phyloP scores from a whole-genome alignment of 1,139 yeast species.

The Wickerhamomyces sp. region DNA sequence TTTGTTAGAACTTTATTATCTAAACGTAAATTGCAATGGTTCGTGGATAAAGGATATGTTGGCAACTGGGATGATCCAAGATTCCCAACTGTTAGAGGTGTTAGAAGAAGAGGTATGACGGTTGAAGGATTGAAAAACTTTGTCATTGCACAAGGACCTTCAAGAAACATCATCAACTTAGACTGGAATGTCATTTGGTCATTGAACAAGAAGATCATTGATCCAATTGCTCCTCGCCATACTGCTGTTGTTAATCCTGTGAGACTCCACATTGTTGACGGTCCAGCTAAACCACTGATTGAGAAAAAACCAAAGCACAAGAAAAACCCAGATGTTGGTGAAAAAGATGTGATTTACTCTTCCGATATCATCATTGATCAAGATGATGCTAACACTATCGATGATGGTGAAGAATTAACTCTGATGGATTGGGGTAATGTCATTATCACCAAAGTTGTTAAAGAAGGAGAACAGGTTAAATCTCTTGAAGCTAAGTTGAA shows the following conservation, averaged over 20 bases:
- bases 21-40: slow-evolving; percentile 97
- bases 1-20: slow-evolving; percentile 91
- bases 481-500: slow-evolving; percentile 77
- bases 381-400: slow-evolving; percentile 76
- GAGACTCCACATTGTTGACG: slow-evolving; percentile 61
- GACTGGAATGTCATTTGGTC: slow-evolving; percentile 99
- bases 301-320: slow-evolving; percentile 91
- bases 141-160: slow-evolving; percentile 93
- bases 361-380: slow-evolving; percentile 74
- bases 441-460: slow-evolving; percentile 67
- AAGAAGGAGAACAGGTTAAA: slow-evolving; percentile 53
- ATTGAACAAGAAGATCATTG: slow-evolving; percentile 90
- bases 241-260: slow-evolving; percentile 76
- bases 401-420: slow-evolving; percentile 81
- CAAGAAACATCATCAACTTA: slow-evolving; percentile 89
- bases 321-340: slow-evolving; percentile 90
- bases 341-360: slow-evolving; percentile 69
- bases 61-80: slow-evolving; percentile 97
- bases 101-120: slow-evolving; percentile 98
- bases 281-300: slow-evolving; percentile 55
- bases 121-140: slow-evolving; percentile 94
- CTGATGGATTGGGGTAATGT: slow-evolving; percentile 99
- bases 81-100: slow-evolving; percentile 98
- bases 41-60: slow-evolving; percentile 85
- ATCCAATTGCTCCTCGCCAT: slow-evolving; percentile 94